Evolutionary conservation across 495 filamentous ascomycete genomes (phyloP), one percentile per base, ranked within the genome.

Genomic region (Bombardia bombarda): DNA sequence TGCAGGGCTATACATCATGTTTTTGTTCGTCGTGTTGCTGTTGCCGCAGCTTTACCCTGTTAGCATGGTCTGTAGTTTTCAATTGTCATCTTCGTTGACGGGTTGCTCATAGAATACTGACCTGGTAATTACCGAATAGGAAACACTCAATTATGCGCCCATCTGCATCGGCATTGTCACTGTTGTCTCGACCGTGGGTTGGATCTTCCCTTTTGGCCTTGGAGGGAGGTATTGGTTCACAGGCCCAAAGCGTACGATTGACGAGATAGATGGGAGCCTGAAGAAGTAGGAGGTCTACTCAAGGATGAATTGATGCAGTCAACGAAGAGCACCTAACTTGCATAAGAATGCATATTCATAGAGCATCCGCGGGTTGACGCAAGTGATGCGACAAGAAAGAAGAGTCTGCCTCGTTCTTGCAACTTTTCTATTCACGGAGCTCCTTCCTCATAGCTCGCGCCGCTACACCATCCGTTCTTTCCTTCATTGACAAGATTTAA

Each of bases 91-190:
- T 17, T 16, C 8, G 4, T 16, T 18, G n/a, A n/a, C n/a, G n/a
- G n/a, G n/a, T n/a, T n/a, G n/a, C n/a, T n/a, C n/a, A n/a, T n/a
- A 18, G 16, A 35, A 3, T 19, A 19, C 32, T 17, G 7, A 35
- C 32, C 9, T 3, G 19, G 7, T 35, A 5, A 18, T 32, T 18
- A 35, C 32, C 17, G 30, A 4, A 28, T 35, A 45, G 12, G 12
- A 47, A 43, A 56, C 53, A 12, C 38, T 57, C 12, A 57, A 60
- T 33, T 54, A 56, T 48, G 55, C 55, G 1, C 55, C 57, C n/a
- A 50, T 58, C 22, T 51, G 55, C 43, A 53, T 61, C 46, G 57
- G 55, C 0, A 46, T 31, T 12, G 51, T 61, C 32, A 53, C 36
- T 21, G 38, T 60, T 9, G 41, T 57, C 38, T 40, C 33, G 21